Evolutionary conservation across 2,329 filamentous ascomycete species (phyloP), one percentile per base, ranked within the genome.

Genomic region (Rosellinia necatrix): DNA sequence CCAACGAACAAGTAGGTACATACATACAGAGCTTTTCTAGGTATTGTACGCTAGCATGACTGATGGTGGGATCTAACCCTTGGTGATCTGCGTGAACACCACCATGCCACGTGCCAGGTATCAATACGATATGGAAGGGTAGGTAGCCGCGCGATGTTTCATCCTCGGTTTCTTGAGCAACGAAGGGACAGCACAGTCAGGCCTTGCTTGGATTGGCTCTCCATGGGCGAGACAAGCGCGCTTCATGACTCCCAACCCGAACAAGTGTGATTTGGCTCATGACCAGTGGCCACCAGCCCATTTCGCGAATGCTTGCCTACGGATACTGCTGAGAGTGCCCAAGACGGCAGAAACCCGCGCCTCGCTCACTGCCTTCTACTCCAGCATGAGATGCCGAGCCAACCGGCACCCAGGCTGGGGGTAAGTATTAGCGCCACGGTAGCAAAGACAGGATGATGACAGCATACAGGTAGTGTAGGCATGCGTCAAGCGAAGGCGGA

Each of bases 101-200:
- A 51, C 52, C 21, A 42, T 61, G 55, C 60, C 60, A 63, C 60
- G 58, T 63, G 60, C 54, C 37, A 32, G 44, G 22, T 47, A 44
- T 59, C 47, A 22, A 55, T 25, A 38, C 12, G 13, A 27, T 51
- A 27, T 22, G 24, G 24, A 17, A 29, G 21, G 15, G 24, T 7
- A n/a, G n/a, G n/a, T n/a, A n/a, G n/a, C 19, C 6, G 12, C n/a
- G n/a, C 24, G 15, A 21, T 24, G 53, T 56, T 50, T 56, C 41
- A 46, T 41, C 21, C 34, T 25, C 35, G 15, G 21, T 22, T 32
- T 32, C 21, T 35, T 21, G 24, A 15, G 10, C 5, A 35, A 22
- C 24, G 8, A 24, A 10, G 27, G 10, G 13, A 35, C 25, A 6
- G n/a, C n/a, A 13, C 21, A 22, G 6, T 38, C n/a, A 25, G 32